Conservation (phyloP, 2,329 filamentous ascomycete genomes). For the Neospermospora avenae region DNA sequence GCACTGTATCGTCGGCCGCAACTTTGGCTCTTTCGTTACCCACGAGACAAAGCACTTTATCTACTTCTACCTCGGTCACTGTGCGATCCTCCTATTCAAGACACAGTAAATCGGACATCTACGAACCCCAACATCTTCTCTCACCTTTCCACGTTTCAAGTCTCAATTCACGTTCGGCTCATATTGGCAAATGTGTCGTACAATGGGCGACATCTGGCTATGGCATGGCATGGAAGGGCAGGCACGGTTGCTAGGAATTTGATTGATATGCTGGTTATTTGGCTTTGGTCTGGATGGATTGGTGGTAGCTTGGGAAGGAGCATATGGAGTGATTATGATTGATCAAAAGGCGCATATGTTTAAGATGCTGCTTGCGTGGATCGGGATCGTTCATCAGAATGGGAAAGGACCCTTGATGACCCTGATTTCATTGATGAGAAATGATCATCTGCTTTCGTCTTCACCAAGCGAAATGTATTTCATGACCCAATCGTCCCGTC, state of each 20-base stretch:
- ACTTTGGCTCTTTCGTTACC: slow-evolving; percentile 98
- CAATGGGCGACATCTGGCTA: not conserved
- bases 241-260: not conserved
- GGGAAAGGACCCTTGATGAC: not conserved
- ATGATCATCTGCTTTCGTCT: slow-evolving; percentile 2
- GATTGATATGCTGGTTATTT: not conserved
- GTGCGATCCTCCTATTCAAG: slow-evolving; percentile 97
- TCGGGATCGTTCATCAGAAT: not conserved
- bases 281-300: not conserved
- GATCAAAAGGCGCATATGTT: not conserved
- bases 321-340: not conserved
- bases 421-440: not conserved
- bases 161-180: not conserved
- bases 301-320: not conserved
- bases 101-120: slow-evolving; percentile 64
- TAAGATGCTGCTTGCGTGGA: not conserved
- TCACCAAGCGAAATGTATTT: not conserved
- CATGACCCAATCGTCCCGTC: not conserved
- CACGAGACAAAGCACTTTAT: slow-evolving; percentile 99
- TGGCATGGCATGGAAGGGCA: not conserved
- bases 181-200: not conserved
- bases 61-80: slow-evolving; percentile 99
- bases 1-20: slow-evolving; percentile 98
- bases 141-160: not conserved
- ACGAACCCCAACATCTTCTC: not conserved